Evolutionary conservation across 1,284 basidiomycete species (phyloP).

Genomic region (Coniferiporia weirii): DNA sequence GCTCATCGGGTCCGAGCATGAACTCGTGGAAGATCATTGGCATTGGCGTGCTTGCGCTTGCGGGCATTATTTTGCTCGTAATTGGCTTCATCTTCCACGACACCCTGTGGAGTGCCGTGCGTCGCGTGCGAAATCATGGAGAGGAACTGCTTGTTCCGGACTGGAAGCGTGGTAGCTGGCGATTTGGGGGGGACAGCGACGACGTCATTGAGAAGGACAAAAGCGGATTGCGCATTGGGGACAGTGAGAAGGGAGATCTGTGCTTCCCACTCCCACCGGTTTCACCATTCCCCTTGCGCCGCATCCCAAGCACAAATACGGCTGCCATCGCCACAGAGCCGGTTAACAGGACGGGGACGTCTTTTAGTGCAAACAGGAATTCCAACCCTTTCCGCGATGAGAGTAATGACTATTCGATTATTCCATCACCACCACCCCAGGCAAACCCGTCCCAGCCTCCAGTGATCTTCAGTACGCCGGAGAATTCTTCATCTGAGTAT

Average conservation of each 20-base stretch:
- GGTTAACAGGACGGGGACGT: background rate
- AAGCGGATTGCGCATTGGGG: constrained; percentile 1
- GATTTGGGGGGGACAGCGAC: constrained; percentile 6
- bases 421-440: constrained; percentile 8
- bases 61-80: constrained; percentile 7
- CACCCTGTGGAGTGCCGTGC: constrained; percentile 2
- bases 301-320: constrained; percentile 7
- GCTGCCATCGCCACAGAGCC: background rate
- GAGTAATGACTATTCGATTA: background rate
- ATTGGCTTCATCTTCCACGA: constrained; percentile 16
- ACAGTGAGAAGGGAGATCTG: background rate
- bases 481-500: background rate
- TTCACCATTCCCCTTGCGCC: constrained; percentile 12
- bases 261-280: constrained; percentile 12
- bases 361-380: background rate
- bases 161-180: constrained; percentile 17
- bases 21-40: constrained; percentile 19
- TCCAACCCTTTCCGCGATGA: background rate
- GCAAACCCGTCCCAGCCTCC: background rate
- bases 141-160: constrained; percentile 17
- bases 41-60: constrained; percentile 15
- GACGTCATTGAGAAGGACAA: background rate
- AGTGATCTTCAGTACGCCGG: background rate
- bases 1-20: constrained; percentile 6
- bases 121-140: background rate